phyloP scores from a whole-genome alignment of 805 yeast species.

The Komagataella mondaviorum region DNA sequence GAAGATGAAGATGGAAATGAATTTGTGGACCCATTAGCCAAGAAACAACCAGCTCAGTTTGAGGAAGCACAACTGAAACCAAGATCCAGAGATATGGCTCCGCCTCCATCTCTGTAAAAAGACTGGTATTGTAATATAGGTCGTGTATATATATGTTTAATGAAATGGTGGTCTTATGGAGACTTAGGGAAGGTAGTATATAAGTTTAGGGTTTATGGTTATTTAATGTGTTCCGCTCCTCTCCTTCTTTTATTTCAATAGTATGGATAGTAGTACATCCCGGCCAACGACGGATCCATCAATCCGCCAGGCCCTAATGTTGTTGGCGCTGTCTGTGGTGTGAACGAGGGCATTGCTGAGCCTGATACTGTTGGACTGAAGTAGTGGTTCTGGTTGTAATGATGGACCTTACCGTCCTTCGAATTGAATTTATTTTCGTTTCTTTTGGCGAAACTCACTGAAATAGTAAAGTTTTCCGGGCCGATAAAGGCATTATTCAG shows the following conservation, averaged over 20 bases:
- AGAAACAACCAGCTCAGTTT: constrained; percentile 5
- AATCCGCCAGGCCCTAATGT: neutral
- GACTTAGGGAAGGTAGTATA: neutral
- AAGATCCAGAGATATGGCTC: constrained; percentile 9
- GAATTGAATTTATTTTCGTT: constrained; percentile 36
- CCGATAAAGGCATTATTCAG: constrained; percentile 22
- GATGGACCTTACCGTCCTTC: constrained; percentile 16
- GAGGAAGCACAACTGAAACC: constrained; percentile 1
- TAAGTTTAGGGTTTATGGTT: neutral
- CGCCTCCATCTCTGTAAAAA: constrained; percentile 19
- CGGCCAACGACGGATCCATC: neutral
- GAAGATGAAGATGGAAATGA: constrained; percentile 53
- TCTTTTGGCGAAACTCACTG: constrained; percentile 70
- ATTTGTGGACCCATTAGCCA: neutral
- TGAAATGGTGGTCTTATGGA: neutral
- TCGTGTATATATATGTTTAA: neutral
- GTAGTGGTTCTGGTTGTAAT: constrained; percentile 19
- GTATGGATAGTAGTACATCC: neutral
- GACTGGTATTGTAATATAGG: neutral
- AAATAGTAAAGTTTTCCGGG: constrained; percentile 33
- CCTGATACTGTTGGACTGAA: constrained; percentile 1
- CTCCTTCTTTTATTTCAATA: neutral
- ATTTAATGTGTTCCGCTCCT: neutral
- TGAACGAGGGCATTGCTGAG: neutral
- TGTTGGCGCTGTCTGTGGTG: neutral